Conservation (phyloP, 2,329 filamentous ascomycete species). For the Colletotrichum sp. region DNA sequence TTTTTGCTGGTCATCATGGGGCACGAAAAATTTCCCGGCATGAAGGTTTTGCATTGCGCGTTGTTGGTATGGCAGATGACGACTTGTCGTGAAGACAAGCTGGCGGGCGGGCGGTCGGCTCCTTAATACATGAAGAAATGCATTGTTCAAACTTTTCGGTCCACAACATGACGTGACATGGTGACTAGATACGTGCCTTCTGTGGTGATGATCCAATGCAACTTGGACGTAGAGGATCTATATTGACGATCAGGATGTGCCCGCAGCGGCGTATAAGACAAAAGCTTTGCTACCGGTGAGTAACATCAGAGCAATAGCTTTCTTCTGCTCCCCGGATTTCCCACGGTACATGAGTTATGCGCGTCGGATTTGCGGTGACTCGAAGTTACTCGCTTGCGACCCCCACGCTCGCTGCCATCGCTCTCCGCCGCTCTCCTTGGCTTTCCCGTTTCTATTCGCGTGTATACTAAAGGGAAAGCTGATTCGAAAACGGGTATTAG, state of each 20-base stretch:
- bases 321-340: background rate
- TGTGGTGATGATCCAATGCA: background rate
- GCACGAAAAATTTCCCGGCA: slow-evolving; percentile 19
- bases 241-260: background rate
- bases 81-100: slow-evolving; percentile 16
- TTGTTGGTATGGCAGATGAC: slow-evolving; percentile 4
- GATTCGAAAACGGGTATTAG: background rate
- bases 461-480: background rate
- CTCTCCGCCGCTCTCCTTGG: background rate
- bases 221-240: background rate
- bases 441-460: background rate
- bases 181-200: background rate
- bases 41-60: slow-evolving; percentile 8
- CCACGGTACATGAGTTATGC: background rate
- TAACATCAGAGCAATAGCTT: background rate
- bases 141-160: background rate
- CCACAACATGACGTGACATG: background rate
- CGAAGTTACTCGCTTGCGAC: background rate
- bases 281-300: background rate
- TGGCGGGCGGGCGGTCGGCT: slow-evolving; percentile 10
- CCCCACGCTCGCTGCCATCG: background rate
- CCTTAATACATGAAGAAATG: slow-evolving; percentile 23
- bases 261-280: background rate
- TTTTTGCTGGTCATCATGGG: slow-evolving; percentile 12
- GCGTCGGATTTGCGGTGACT: background rate